Conservation (phyloP, 1,284 basidiomycete species). For the Sphaerobolus stellatus region DNA sequence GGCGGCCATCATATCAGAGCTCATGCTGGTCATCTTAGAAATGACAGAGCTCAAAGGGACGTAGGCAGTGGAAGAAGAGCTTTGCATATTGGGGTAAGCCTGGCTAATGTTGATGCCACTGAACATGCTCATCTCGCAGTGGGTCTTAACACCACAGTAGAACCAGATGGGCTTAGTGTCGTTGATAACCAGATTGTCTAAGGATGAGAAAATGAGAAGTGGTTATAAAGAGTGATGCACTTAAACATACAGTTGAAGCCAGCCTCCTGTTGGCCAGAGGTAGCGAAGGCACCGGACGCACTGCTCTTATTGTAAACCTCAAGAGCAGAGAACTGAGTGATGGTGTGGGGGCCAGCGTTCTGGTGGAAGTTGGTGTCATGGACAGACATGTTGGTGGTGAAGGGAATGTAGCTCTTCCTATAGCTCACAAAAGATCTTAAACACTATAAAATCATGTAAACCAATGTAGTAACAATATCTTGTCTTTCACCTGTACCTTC, state of each 20-base stretch:
- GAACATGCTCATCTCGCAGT: slow-evolving; percentile 80
- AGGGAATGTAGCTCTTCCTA: slow-evolving; percentile 73
- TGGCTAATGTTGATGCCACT: slow-evolving; percentile 60
- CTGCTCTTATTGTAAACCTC: slow-evolving; percentile 72
- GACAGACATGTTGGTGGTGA: slow-evolving; percentile 68
- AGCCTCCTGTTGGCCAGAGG: slow-evolving; percentile 61
- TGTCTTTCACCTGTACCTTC: too few species aligned
- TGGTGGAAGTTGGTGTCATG: slow-evolving; percentile 78
- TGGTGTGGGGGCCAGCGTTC: slow-evolving; percentile 73
- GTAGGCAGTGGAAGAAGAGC: slow-evolving; percentile 1
- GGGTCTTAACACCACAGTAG: slow-evolving; percentile 65
- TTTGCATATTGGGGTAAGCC: slow-evolving; percentile 41
- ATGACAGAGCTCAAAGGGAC: slow-evolving; percentile 40
- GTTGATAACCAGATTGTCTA: slow-evolving; percentile 68
- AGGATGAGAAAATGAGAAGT: not conserved
- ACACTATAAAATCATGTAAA: too few species aligned
- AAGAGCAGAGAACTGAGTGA: slow-evolving; percentile 68
- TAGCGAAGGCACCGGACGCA: slow-evolving; percentile 52
- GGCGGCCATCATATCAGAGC: slow-evolving; percentile 57
- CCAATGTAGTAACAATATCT: too few species aligned
- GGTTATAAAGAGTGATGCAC: not conserved
- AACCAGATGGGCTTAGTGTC: slow-evolving; percentile 68
- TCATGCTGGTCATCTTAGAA: slow-evolving; percentile 42
- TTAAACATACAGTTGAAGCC: slow-evolving; percentile 47
- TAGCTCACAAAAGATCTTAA: too few species aligned